Base-by-base conservation (phyloP, 164 flowering plant genomes). In the Malania oleifera region DNA sequence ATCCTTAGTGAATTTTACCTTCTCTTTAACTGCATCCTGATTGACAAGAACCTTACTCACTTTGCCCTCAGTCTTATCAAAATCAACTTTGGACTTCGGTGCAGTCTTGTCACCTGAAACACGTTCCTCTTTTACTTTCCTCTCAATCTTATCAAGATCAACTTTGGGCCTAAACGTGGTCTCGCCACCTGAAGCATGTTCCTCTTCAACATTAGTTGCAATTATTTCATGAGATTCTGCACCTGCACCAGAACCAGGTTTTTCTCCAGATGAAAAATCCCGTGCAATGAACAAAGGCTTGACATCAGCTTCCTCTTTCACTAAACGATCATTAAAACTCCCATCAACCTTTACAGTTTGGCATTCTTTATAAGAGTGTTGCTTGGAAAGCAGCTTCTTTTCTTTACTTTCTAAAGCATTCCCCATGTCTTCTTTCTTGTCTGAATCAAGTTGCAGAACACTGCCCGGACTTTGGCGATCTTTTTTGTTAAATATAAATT, bases 401-500 rank as follows among this genome's bases (percentile, higher is more conserved):
- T 54, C 65, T 64, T 60, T 56, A 45, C 31, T 62, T 40, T 28
- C 55, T 23, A 48, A 29, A 17, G 53, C 37, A 39, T 60, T 59
- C n/a, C 53, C 57, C 22, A 25, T 47, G 47, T 60, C 62, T 26
- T 71, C 70, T 48, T 57, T 75, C 52, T 31, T 52, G 13, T 48
- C 51, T 19, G 49, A 40, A 48, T 48, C 77, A 61, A 52, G 23
- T 44, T 61, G 70, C 6, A 60, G 43, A 52, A 51, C 26, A 68
- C 23, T 44, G 59, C 5, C 48, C 18, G 70, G 6, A n/a, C 44
- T 65, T n/a, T 46, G 54, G 61, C 34, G 23, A 57, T 43, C 70
- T 46, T 23, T 61, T 71, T 64, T 62, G 65, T 89, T 91, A 62
- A 85, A 69, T 18, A 89, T 27, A 61, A 48, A 58, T 54, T 61